Percentiles rank a stretch among this genome's conserved stretches.
These are phyloP conservation scores for Aspergillus sclerotioniger DNA, from an alignment of 495 filamentous ascomycete genomes.

Conservation along the genomic window DNA sequence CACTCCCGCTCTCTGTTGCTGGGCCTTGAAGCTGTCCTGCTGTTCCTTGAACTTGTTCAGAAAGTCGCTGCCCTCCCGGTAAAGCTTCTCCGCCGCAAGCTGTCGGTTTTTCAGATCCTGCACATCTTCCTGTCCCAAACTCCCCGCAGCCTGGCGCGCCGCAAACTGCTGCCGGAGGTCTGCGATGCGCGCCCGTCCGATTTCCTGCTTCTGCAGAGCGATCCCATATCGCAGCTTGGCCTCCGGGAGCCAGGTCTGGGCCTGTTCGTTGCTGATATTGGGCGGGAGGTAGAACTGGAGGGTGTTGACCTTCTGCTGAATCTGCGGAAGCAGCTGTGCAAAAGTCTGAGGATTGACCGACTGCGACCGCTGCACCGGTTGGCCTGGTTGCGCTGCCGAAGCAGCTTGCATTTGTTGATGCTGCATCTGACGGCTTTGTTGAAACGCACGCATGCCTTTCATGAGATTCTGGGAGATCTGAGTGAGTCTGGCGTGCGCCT, in stretches of 20 bases:
- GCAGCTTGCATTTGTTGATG: constrained; percentile 31
- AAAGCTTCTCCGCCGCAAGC: constrained; percentile 44
- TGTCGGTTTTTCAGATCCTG: constrained; percentile 43
- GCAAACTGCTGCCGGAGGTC: constrained; percentile 39
- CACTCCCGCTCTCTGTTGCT: constrained; percentile 32
- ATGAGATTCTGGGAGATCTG: constrained; percentile 64
- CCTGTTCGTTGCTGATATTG: constrained; percentile 44
- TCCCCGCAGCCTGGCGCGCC: constrained; percentile 37
- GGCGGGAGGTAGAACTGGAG: constrained; percentile 49
- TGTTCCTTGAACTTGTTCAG: constrained; percentile 49
- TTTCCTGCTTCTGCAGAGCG: constrained; percentile 52
- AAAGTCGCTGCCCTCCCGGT: constrained; percentile 46
- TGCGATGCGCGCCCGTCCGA: constrained; percentile 37
- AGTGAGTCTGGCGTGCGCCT: constrained; percentile 62
- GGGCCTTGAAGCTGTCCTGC: constrained; percentile 45
- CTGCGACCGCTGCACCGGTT: constrained; percentile 36
- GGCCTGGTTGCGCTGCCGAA: constrained; percentile 32
- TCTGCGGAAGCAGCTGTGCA: constrained; percentile 41
- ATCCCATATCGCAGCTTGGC: constrained; percentile 52
- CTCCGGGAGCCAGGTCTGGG: constrained; percentile 50
- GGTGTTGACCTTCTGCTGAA: constrained; percentile 45
- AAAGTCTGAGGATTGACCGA: constrained; percentile 42
- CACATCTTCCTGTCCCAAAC: constrained; percentile 44
- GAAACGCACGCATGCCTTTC: constrained; percentile 52
- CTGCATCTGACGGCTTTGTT: constrained; percentile 44